Percentiles rank a stretch among this genome's conserved stretches.
Conservation (phyloP, 805 yeast genomes). For the Pichia exigua region DNA sequence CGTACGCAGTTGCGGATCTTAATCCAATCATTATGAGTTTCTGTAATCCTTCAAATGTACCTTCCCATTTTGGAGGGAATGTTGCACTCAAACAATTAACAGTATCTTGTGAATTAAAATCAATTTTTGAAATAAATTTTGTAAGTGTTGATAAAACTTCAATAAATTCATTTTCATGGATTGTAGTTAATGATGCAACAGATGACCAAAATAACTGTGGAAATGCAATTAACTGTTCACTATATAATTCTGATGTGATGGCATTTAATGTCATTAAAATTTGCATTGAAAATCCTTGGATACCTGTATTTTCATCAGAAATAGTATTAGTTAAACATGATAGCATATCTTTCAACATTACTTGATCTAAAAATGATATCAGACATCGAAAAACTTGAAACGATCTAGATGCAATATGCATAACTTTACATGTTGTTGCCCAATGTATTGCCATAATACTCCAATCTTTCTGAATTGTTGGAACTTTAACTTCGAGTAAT, state of each 20-base stretch:
- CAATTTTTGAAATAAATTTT: conserved; percentile 80
- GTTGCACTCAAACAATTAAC: conserved; percentile 75
- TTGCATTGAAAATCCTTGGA: conserved; percentile 96
- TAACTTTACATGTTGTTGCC: conserved; percentile 97
- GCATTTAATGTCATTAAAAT: conserved; percentile 94
- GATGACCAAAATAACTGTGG: conserved; percentile 96
- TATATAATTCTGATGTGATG: conserved; percentile 74
- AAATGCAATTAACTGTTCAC: conserved; percentile 71
- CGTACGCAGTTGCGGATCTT: conserved; percentile 73
- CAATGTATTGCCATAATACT: conserved; percentile 73
- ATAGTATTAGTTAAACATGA: conserved; percentile 89
- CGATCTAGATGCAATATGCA: conserved; percentile 95
- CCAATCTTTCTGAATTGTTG: conserved; percentile 71
- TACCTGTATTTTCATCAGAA: conserved; percentile 80
- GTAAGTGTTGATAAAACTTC: conserved; percentile 78
- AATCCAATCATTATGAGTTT: conserved; percentile 73
- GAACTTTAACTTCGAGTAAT: conserved; percentile 41
- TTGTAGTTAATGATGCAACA: conserved; percentile 82
- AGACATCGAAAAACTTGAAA: conserved; percentile 87
- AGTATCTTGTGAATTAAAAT: conserved; percentile 75
- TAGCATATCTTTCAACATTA: conserved; percentile 88
- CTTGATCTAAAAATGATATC: conserved; percentile 71
- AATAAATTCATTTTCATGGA: conserved; percentile 88
- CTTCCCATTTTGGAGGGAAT: conserved; percentile 95
- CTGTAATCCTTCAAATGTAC: conserved; percentile 84